Base-by-base conservation (phyloP, 192 early-diverging fungal species). In the Coemansia sp. region DNA sequence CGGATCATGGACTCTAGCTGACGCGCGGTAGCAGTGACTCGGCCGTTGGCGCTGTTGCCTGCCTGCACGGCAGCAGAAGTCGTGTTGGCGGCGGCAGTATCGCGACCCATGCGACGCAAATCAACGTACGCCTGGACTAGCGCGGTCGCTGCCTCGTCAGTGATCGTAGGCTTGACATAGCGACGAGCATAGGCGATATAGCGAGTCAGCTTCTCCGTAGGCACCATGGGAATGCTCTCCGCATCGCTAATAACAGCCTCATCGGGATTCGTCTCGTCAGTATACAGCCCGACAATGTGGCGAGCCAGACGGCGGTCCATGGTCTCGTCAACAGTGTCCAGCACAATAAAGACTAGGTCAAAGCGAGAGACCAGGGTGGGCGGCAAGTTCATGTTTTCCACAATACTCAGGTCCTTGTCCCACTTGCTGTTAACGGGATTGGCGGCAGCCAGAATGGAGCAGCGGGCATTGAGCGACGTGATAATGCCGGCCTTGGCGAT, bases 1-100 rank as follows among this genome's bases (percentile, higher is more conserved):
- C 96, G 92, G 76, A 98, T 96, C 95, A 99, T 97, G 5, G 93
- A 95, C 85, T 97, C 97, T 9, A 98, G 86, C 77, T 98, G 95
- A 53, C 96, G 86, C 3, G 95, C 96, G 0, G 96, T 99, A 2
- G 95, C 95, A 0, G 95, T 94, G n/a, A 94, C 86, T 17, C 89
- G 85, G 34, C 87, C 87, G 37, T 69, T 77, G 21, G 74, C 14
- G 76, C 71, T 32, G 80, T 68, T 15, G 19, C 70, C 72, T n/a
- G 53, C 64, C 31, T 62, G 66, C 46, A 74, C 68, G 58, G 84
- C 68, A 77, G 84, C 67, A 75, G 85, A 25, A 1, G 78, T 76
- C 23, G 78, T 73, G 39, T 34, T 62, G 37, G 62, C 39, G 0
- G 71, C 65, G 38, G 65, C 46, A 7, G 71, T 42, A 21, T 69